Percentiles rank a stretch among this genome's conserved stretches.
Evolutionary conservation across 2,329 filamentous ascomycete species (phyloP).

Genomic region (Chalara sp.): DNA sequence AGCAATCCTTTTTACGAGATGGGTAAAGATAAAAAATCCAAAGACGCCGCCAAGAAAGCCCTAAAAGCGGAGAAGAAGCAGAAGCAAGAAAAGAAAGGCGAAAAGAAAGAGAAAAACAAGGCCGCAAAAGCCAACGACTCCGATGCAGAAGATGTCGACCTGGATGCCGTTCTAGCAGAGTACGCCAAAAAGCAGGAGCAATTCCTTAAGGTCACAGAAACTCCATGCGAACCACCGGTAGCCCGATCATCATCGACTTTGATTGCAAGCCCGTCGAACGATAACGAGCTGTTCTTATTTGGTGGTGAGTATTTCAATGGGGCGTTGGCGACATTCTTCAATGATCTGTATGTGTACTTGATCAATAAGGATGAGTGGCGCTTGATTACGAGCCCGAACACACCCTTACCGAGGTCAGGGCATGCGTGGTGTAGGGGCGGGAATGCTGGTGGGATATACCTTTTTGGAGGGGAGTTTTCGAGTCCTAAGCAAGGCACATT

Average conservation of each 20-base stretch:
- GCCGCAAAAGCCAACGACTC: conserved; percentile 62
- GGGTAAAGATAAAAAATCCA: conserved; percentile 46
- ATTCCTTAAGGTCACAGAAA: conserved; percentile 90
- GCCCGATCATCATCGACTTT: conserved; percentile 75
- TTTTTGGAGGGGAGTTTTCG: conserved; percentile 96
- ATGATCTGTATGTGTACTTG: conserved; percentile 63
- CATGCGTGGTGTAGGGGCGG: conserved; percentile 92
- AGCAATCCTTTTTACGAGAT: conserved; percentile 21
- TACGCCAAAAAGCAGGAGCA: conserved; percentile 90
- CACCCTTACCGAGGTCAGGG: conserved; percentile 80
- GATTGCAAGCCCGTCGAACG: conserved; percentile 77
- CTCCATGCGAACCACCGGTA: conserved; percentile 64
- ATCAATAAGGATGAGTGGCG: conserved; percentile 87
- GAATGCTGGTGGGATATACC: conserved; percentile 74
- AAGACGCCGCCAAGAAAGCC: conserved; percentile 42
- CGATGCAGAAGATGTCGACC: conserved; percentile 85
- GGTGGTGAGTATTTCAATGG: conserved; percentile 97
- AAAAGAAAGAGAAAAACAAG: conserved; percentile 74
- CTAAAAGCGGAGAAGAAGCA: conserved; percentile 56
- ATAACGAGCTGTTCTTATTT: conserved; percentile 83
- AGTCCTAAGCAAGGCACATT: conserved; percentile 97
- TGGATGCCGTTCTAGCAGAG: conserved; percentile 88
- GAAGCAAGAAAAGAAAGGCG: conserved; percentile 84
- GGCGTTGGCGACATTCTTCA: conserved; percentile 67
- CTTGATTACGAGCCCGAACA: conserved; percentile 83